Evolutionary conservation across 2,329 filamentous ascomycete species (phyloP).

Genomic region (Proliferodiscus dingleyae): DNA sequence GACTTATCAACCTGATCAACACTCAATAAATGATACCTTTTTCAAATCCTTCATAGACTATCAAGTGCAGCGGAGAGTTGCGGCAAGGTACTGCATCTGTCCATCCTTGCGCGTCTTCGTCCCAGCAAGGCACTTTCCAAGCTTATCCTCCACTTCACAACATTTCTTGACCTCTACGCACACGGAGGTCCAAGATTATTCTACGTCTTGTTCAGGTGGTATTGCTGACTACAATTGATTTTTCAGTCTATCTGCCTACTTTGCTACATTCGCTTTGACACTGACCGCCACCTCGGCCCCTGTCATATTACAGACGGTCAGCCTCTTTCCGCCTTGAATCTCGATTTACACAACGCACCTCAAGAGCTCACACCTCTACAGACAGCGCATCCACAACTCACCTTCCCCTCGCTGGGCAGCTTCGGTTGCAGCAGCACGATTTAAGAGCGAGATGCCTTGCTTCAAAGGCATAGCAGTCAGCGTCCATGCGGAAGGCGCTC

Average conservation of each 20-base stretch:
- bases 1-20: conserved; percentile 1
- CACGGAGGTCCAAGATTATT: too few relatives aligned
- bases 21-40: neutral
- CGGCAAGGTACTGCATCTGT: neutral
- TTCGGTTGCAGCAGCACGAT: conserved; percentile 20
- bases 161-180: neutral
- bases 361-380: neutral
- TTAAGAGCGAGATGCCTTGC: conserved; percentile 66
- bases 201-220: too few relatives aligned
- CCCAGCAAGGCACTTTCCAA: neutral
- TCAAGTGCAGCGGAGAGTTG: neutral
- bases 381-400: conserved; percentile 3
- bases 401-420: conserved; percentile 23
- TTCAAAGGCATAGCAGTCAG: conserved; percentile 99
- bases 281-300: neutral
- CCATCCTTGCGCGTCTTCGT: neutral
- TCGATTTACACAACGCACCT: too few relatives aligned
- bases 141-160: neutral
- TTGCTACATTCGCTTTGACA: neutral
- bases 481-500: conserved; percentile 78
- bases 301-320: conserved; percentile 4
- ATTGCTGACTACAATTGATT: too few relatives aligned
- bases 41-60: neutral
- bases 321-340: conserved; percentile 9
- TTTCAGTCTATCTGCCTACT: too few relatives aligned